Percentiles rank a stretch among this genome's conserved stretches.
phyloP scores from a whole-genome alignment of 2,329 filamentous ascomycete genomes.

The Diplodia corticola region DNA sequence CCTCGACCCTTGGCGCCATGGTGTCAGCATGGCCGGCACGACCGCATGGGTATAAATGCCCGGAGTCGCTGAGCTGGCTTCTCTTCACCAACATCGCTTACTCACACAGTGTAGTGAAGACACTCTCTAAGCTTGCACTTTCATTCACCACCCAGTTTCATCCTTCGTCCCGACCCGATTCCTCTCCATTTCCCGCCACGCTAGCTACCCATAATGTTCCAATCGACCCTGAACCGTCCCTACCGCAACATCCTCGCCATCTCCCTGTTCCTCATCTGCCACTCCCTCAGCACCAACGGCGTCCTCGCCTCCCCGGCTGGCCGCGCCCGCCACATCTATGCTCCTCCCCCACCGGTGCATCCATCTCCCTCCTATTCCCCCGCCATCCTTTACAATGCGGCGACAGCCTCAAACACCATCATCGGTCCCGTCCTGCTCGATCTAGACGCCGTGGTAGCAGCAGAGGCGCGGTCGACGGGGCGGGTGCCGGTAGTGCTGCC shows the following conservation, averaged over 20 bases:
- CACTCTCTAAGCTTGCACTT: not conserved
- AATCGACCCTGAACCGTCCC: not conserved
- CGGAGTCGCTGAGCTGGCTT: not conserved
- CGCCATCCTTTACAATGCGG: not conserved
- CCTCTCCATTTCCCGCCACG: not conserved
- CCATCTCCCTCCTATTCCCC: not conserved
- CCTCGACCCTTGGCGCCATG: not conserved
- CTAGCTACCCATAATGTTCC: not conserved
- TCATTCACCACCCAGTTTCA: not conserved
- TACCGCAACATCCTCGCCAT: not conserved
- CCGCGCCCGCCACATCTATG: not conserved
- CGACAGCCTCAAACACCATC: not conserved
- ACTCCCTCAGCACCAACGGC: not conserved
- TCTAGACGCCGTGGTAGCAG: not conserved
- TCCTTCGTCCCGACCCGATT: not conserved
- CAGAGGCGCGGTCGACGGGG: not conserved
- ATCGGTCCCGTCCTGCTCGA: not conserved
- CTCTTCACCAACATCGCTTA: not conserved
- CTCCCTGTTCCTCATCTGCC: not conserved
- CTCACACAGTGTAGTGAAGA: not conserved
- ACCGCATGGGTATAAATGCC: not conserved
- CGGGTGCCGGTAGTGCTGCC: not conserved
- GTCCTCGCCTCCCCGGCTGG: not conserved
- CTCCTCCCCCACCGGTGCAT: not conserved
- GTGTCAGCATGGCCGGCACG: not conserved